Conservation (phyloP, 164 flowering plant genomes). For the Akebia trifoliata region DNA sequence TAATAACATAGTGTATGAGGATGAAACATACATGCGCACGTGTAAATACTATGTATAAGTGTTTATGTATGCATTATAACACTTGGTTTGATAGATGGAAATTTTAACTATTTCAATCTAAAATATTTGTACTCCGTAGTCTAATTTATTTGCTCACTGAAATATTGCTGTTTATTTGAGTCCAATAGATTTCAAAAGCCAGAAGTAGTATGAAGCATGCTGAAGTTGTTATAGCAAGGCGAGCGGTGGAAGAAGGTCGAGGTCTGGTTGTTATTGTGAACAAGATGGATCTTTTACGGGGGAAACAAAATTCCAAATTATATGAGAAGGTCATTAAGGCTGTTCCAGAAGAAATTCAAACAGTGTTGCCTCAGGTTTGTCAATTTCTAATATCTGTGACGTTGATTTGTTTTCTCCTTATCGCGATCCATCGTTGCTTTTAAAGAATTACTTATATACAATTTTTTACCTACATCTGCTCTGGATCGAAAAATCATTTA, state of each 20-base stretch:
- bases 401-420: background rate
- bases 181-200: slow-evolving; percentile 60
- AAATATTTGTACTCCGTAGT: background rate
- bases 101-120: no score
- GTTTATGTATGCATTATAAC: no score
- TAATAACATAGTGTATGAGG: no score
- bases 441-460: background rate
- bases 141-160: background rate
- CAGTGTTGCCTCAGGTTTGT: slow-evolving; percentile 84
- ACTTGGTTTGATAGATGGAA: no score
- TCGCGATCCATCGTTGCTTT: background rate
- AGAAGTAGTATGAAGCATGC: slow-evolving; percentile 87
- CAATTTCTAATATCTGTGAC: background rate
- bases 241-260: slow-evolving; percentile 95
- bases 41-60: no score
- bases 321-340: slow-evolving; percentile 64
- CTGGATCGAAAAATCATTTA: background rate
- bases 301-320: slow-evolving; percentile 37
- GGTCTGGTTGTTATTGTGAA: slow-evolving; percentile 87
- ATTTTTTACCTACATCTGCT: background rate
- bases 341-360: slow-evolving; percentile 91
- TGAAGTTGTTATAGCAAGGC: slow-evolving; percentile 90
- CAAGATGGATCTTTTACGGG: slow-evolving; percentile 89
- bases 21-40: no score
- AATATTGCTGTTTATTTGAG: background rate